Evolutionary conservation across 2,329 filamentous ascomycete genomes (phyloP), one percentile per base, ranked within the genome.

Genomic region (Aspergillus pseudonomiae): DNA sequence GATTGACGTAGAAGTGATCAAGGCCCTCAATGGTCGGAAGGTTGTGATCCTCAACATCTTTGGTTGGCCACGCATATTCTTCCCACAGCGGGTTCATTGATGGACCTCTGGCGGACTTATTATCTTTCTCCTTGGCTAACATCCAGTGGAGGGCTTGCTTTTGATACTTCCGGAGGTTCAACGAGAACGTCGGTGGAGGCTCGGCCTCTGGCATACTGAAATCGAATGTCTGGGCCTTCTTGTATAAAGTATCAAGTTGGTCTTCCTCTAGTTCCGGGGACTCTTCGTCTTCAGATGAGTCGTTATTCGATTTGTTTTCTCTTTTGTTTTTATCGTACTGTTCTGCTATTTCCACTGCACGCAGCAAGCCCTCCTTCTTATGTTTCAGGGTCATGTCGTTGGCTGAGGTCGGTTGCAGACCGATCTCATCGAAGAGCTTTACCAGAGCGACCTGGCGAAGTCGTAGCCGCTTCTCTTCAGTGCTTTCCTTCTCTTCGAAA

Each of bases 51-150:
- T 98, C 91, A 43, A 91, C 89, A 77, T 99, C 95, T 74, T 94
- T 93, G 0, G 82, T 82, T 0, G 95, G 95, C 93, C 94, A 99
- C 2, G 81, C 77, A 71, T 99, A 99, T 74, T 98, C 92, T 78
- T 99, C 95, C 95, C 95, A 99, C 0, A 99, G 78, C 0, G 95
- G 95, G 77, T 99, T 94, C 92, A 99, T 97, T 0, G 93, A 97
- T 4, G 83, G 83, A 71, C 94, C 89, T 60, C 88, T 87, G 43
- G 88, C 85, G 12, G 87, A 85, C 68, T 88, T 89, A 65, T 91
- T 85, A 67, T 96, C 88, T 71, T 89, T 94, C 76, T 99, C 95
- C 75, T 98, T 98, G 5, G 89, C 86, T 67, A 98, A 84, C 93
- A 99, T 97, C 95, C 95, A 99, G 74, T 97, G 84, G 6, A 99